These are phyloP conservation scores for Neurospora terricola DNA, from an alignment of 495 filamentous ascomycete species.

Conservation along the genomic window DNA sequence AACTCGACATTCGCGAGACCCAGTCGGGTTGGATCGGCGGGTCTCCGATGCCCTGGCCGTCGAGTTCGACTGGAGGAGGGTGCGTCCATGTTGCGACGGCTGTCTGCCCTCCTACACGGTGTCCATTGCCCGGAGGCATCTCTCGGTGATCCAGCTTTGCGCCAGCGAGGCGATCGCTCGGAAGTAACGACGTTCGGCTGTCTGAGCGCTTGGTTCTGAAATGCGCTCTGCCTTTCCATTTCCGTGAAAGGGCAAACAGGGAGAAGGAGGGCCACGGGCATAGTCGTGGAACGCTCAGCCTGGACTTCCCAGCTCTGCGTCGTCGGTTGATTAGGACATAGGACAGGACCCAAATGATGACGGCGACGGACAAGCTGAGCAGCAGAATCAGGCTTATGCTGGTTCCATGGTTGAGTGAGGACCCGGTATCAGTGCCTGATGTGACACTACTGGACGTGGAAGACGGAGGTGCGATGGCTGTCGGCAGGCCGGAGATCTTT, in stretches of 20 bases:
- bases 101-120: neutral
- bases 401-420: constrained; percentile 9
- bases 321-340: constrained; percentile 16
- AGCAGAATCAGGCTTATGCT: constrained; percentile 24
- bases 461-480: neutral
- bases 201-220: neutral
- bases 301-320: constrained; percentile 3
- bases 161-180: neutral
- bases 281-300: neutral
- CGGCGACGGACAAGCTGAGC: constrained; percentile 17
- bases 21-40: constrained; percentile 3
- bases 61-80: constrained; percentile 20
- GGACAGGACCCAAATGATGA: constrained; percentile 14
- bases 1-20: constrained; percentile 5
- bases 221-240: neutral
- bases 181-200: neutral
- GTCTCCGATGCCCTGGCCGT: constrained; percentile 10
- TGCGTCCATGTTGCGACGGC: constrained; percentile 11
- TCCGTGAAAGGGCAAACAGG: neutral
- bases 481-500: neutral
- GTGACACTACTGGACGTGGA: neutral
- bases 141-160: neutral
- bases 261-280: neutral
- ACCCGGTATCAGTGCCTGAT: neutral
- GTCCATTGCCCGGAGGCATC: neutral